These are phyloP conservation scores for Globisporangium iwayamae DNA, from an alignment of 352 stramenopile species.

Conservation along the genomic window DNA sequence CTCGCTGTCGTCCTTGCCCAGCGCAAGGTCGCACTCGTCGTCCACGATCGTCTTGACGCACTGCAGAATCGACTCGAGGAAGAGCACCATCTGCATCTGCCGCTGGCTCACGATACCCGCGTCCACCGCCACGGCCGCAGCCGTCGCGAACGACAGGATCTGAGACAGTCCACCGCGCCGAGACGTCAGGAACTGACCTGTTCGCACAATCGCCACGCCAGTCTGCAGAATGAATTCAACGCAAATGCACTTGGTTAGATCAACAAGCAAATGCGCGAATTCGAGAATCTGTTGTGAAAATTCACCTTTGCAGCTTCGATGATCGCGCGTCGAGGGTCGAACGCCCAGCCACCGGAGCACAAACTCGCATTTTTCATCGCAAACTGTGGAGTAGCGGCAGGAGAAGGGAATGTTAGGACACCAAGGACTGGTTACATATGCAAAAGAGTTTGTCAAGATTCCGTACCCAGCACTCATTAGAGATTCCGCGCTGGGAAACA, in stretches of 20 bases:
- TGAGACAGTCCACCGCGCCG: constrained; percentile 31
- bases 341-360: constrained; percentile 58
- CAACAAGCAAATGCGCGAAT: no score
- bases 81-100: constrained; percentile 78
- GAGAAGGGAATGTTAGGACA: background rate
- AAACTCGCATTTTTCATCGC: constrained; percentile 79
- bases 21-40: constrained; percentile 61
- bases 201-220: constrained; percentile 65
- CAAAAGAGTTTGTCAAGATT: no score
- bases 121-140: constrained; percentile 35
- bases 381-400: constrained; percentile 36
- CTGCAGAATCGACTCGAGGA: constrained; percentile 75
- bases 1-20: constrained; percentile 67
- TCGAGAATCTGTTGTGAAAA: background rate
- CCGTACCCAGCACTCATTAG: constrained; percentile 71
- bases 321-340: constrained; percentile 67
- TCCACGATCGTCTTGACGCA: constrained; percentile 76
- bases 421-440: background rate
- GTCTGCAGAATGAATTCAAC: constrained; percentile 19
- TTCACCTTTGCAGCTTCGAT: constrained; percentile 72
- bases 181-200: constrained; percentile 63
- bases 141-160: constrained; percentile 47
- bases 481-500: constrained; percentile 76
- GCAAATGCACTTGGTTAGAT: background rate
- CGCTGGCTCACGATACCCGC: constrained; percentile 52